Base-by-base conservation (phyloP, 306 rosid species). In the Arachis stenosperma region DNA sequence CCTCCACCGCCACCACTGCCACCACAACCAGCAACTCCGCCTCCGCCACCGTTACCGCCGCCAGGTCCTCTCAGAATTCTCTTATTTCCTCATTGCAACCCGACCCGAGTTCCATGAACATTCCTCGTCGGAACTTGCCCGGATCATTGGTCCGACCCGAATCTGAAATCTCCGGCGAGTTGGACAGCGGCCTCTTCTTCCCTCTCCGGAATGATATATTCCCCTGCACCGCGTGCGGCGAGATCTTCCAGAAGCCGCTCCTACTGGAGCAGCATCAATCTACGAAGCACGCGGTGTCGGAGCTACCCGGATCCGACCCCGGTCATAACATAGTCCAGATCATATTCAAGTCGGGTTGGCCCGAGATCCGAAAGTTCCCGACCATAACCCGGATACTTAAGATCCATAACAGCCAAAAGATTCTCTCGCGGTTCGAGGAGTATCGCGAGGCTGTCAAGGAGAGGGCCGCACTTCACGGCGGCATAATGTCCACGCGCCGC, bases 291-390 rank as follows among this genome's bases (percentile, higher is more conserved):
- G 96, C 96, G 4, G 90, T 94, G 0, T 88, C 97, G 48, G 99
- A 94, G 69, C 95, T 94, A 3, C 1, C 8, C 0, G 88, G 81
- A n/a, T 82, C 89, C n/a, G 97, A 94, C 77, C 83, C 98, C 46
- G 97, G 98, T 4, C 88, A 88, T 74, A 94, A 94, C 82, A 89
- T 94, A 2, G 97, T 94, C 37, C 90, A 63, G 42, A 91, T 94
- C 82, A 94, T 94, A 66, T 91, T 94, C 91, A 85, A 87, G 12
- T 84, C 97, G 15, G 90, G 97, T n/a, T 94, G 99, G 99, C 87
- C 86, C 4, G 80, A 81, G 11, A 61, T 22, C 8, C 65, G 58
- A 10, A 79, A 70, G 15, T 55, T 55, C 40, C 95, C 96, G 2
- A 54, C 0, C 2, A 75, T 94, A 9, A 77, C 44, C 64, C 84